These are phyloP conservation scores for Trypanosoma scelopori DNA, from an alignment of 208 protist genomes.

Conservation along the genomic window DNA sequence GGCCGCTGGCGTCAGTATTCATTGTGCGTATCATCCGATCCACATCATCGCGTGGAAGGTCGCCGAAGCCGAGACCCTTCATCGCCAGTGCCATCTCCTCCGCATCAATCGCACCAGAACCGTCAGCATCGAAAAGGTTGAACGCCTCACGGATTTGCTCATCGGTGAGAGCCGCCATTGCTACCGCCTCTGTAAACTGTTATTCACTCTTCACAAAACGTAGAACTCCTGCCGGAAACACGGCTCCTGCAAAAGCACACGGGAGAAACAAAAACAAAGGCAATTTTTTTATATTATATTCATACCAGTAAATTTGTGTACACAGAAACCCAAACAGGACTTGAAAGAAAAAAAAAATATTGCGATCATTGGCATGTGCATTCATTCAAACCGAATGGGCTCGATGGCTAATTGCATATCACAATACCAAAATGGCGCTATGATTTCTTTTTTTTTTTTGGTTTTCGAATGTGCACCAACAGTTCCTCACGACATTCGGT, in stretches of 20 bases:
- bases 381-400: too few relatives aligned
- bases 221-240: not conserved
- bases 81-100: slow-evolving; percentile 95
- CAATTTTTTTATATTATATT: slow-evolving; percentile 1
- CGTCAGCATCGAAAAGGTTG: slow-evolving; percentile 97
- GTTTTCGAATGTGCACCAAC: not conserved
- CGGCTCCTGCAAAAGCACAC: not conserved
- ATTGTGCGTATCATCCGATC: slow-evolving; percentile 89
- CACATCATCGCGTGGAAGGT: slow-evolving; percentile 93
- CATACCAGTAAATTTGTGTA: too few relatives aligned
- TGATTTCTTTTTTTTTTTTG: not conserved
- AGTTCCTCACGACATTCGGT: slow-evolving; percentile 1
- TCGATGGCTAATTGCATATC: too few relatives aligned
- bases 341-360: too few relatives aligned
- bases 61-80: slow-evolving; percentile 95
- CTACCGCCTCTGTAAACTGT: not conserved
- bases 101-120: slow-evolving; percentile 90
- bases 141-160: slow-evolving; percentile 97
- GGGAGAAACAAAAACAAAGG: slow-evolving; percentile 13
- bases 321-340: too few relatives aligned
- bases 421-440: too few relatives aligned
- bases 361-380: too few relatives aligned
- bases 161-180: slow-evolving; percentile 59
- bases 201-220: not conserved
- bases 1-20: slow-evolving; percentile 83